Percentiles rank a stretch among this genome's conserved stretches.
Conservation (phyloP, 1,284 basidiomycete species). For the Ustilago shanxiensis region DNA sequence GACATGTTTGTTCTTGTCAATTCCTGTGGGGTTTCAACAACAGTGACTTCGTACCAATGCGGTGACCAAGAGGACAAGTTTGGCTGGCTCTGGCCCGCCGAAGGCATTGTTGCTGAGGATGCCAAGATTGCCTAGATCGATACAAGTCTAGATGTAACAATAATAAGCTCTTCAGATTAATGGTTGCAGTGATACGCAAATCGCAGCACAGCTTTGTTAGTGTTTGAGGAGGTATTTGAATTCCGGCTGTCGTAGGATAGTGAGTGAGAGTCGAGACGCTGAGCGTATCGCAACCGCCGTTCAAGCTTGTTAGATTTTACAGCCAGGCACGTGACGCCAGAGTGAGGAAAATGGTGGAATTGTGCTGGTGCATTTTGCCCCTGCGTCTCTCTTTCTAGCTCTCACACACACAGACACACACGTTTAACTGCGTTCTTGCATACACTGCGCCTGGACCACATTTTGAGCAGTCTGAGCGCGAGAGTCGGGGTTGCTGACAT, state of each 20-base stretch:
- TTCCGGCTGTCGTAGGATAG: not conserved
- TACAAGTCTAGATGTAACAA: not conserved
- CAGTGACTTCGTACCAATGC: slow-evolving; percentile 62
- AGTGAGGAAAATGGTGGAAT: not conserved
- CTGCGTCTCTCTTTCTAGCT: not conserved
- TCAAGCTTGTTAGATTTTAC: not conserved
- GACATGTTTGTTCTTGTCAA: slow-evolving; percentile 23
- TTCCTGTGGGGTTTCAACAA: slow-evolving; percentile 2
- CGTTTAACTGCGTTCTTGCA: too few species aligned
- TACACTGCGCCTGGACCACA: not conserved
- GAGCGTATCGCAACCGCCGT: not conserved
- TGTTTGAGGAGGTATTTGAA: not conserved
- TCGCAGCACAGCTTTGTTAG: not conserved
- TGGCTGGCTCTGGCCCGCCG: slow-evolving; percentile 68
- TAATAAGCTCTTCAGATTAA: not conserved
- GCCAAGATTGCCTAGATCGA: slow-evolving; percentile 27
- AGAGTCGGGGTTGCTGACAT: not conserved
- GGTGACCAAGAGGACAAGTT: slow-evolving; percentile 62
- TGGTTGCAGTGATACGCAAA: not conserved
- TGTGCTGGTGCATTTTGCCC: not conserved
- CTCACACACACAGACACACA: not conserved
- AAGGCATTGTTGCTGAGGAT: slow-evolving; percentile 66
- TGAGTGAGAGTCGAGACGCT: not conserved
- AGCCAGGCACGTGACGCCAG: not conserved
- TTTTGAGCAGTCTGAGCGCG: not conserved